These are phyloP conservation scores for Scenedesmus sp. DNA, from an alignment of 163 green algal species.

Conservation along the genomic window DNA sequence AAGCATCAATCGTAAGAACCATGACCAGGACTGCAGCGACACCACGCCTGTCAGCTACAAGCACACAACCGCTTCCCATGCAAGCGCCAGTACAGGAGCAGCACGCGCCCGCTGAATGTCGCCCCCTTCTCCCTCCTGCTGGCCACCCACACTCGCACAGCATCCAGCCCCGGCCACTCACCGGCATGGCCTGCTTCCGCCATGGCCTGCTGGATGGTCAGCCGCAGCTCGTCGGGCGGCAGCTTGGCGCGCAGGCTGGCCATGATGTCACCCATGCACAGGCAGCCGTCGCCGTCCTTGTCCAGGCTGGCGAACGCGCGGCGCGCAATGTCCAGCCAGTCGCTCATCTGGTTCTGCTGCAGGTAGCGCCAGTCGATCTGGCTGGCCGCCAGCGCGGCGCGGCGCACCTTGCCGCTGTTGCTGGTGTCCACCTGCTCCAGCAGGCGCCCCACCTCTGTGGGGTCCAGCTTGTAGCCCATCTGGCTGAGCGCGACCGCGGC, in stretches of 20 bases:
- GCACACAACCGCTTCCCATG: no score
- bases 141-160: not conserved
- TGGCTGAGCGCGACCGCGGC: constrained; percentile 54
- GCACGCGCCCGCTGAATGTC: no score
- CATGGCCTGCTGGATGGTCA: constrained; percentile 56
- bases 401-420: constrained; percentile 51
- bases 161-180: not conserved
- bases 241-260: constrained; percentile 54
- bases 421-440: constrained; percentile 61
- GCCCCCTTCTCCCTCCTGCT: no score
- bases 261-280: constrained; percentile 61
- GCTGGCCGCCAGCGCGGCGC: constrained; percentile 60
- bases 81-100: no score
- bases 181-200: constrained; percentile 54
- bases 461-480: constrained; percentile 62
- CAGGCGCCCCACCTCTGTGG: constrained; percentile 62
- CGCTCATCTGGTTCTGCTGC: constrained; percentile 62
- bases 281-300: constrained; percentile 59
- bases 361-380: constrained; percentile 73
- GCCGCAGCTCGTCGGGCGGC: constrained; percentile 58
- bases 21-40: no score
- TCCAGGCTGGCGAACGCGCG: constrained; percentile 65
- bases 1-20: no score
- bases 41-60: no score
- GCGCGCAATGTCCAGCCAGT: constrained; percentile 66